Evolutionary conservation across 1,284 basidiomycete genomes (phyloP).

Genomic region (Microbotryum violaceum): DNA sequence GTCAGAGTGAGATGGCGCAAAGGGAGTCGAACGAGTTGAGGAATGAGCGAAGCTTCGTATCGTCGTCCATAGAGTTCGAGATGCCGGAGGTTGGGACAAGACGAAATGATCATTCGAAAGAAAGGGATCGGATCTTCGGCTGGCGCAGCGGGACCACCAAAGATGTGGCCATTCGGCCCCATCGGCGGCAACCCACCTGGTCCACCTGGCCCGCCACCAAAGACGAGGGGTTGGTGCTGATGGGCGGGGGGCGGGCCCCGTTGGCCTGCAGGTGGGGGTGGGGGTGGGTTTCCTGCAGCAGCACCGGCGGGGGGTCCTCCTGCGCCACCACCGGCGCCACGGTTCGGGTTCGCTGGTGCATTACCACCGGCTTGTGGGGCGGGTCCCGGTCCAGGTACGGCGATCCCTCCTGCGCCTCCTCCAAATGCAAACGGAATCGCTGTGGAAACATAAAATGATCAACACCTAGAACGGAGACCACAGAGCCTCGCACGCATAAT

Average conservation of each 20-base stretch:
- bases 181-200: background rate
- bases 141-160: no score
- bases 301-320: background rate
- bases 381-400: background rate
- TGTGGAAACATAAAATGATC: no score
- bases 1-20: slow-evolving; percentile 5
- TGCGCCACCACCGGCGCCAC: background rate
- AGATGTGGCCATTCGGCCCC: no score
- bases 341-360: background rate
- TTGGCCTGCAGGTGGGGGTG: background rate
- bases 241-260: background rate
- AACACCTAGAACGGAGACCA: no score
- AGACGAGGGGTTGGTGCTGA: background rate
- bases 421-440: no score
- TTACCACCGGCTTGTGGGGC: background rate
- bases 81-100: slow-evolving; percentile 4
- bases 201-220: background rate
- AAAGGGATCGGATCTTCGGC: slow-evolving; percentile 1
- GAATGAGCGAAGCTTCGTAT: background rate
- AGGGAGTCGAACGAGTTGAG: background rate
- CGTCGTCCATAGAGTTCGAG: slow-evolving; percentile 17
- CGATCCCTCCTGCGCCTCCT: background rate
- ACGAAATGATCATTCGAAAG: slow-evolving; percentile 7
- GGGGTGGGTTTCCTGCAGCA: background rate
- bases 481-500: no score